Evolutionary conservation across 257 asterid species (phyloP).

Genomic region (Nicotiana otophora): DNA sequence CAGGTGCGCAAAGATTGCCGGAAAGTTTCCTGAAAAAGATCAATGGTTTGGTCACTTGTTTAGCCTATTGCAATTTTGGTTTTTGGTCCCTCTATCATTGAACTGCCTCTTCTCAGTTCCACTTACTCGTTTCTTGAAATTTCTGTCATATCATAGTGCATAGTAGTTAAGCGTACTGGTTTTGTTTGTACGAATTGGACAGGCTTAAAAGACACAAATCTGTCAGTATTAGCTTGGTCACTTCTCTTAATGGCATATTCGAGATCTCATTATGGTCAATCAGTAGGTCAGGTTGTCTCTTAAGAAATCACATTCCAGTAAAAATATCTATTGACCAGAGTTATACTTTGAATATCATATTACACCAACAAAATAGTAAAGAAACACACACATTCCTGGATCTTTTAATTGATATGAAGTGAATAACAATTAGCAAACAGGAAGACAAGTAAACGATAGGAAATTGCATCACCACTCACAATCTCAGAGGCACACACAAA

Average conservation of each 20-base stretch:
- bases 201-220: neutral
- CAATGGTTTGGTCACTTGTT: neutral
- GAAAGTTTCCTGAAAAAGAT: constrained; percentile 27
- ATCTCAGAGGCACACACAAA: neutral
- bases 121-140: neutral
- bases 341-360: neutral
- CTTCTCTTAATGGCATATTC: neutral
- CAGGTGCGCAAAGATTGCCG: constrained; percentile 57
- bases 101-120: neutral
- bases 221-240: neutral
- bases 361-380: neutral
- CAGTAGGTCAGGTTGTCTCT: neutral
- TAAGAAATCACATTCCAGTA: neutral
- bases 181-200: neutral
- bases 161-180: neutral
- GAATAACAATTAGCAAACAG: neutral
- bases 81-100: neutral
- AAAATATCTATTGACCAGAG: neutral
- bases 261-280: neutral
- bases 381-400: constrained; percentile 2
- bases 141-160: neutral
- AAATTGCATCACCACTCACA: constrained; percentile 1
- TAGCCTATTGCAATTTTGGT: neutral
- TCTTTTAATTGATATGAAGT: neutral
- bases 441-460: neutral